Evolutionary conservation across 805 yeast species (phyloP), one percentile per base, ranked within the genome.

Genomic region (Komagataella phaffii): DNA sequence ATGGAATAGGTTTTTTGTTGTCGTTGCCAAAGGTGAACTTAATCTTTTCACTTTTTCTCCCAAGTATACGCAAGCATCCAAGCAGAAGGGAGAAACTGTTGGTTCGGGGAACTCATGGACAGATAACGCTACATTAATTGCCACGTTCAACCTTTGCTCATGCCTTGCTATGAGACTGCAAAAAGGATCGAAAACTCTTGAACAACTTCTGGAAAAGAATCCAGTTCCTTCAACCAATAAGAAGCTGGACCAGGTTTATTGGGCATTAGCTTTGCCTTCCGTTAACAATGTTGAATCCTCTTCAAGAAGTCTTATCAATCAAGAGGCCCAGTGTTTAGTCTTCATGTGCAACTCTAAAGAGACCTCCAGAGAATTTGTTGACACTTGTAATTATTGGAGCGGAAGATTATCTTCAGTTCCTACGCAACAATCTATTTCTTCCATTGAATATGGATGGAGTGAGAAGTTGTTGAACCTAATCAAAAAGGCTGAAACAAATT

Each of bases 301-400:
- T 6, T 49, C 23, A 17, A 19, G 12, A 18, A 17, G 3, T 49
- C 51, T 10, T 10, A 30, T 7, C 12, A 30, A 8, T 8, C 40
- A 12, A 30, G 40, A 30, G 14, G 14, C 40, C 14, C 40, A 30
- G 14, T 30, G 40, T 30, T 8, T 30, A 17, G 68, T 80, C 30
- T 84, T 85, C 63, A 30, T 81, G 79, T 64, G 80, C 88, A 0
- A 83, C 83, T 79, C 87, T 12, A 62, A 69, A 21, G 85, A 81
- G 57, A 77, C 78, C 53, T 93, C 96, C 0, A 66, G 69, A 46
- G 85, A 80, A 60, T 87, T 78, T 64, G 79, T 85, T 17, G 77
- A 83, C 57, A 80, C 91, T 4, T 82, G 93, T 65, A 89, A 88
- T 64, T 89, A 86, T 63, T 89, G 96, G 96, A 87, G 95, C 2